Evolutionary conservation across 768 basidiomycete species (phyloP), one percentile per base, ranked within the genome.

Genomic region (Trichaptum fuscoviolaceum): DNA sequence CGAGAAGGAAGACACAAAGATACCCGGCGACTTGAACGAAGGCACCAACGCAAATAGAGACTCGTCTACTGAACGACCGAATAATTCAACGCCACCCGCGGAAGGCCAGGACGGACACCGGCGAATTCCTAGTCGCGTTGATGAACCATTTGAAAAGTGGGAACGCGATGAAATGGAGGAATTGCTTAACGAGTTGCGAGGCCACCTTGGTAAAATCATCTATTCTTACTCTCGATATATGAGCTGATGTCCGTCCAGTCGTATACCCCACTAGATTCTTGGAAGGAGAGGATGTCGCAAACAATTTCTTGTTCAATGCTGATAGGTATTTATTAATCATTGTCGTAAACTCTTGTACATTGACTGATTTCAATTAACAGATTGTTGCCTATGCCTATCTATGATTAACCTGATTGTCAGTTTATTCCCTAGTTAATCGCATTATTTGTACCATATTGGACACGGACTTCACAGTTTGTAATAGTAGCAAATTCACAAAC

Each of bases 301-400:
- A 96, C 70, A 98, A 99, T 75, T 96, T 97, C 80, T 78, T 97
- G 67, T 96, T 96, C 78, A 93, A 92, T 72, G 86, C 93, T 30
- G 95, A 96, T 73, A 83, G 84, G 91, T 89, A 69, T 67, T 83
- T 74, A 12, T 57, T 15, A 17, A 34, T 10, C 30, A 10, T 17
- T 35, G 17, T 34, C 10, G 10, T 12, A 59, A 8, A 57, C 35
- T 58, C 36, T 36, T 18, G 18, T 35, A 61, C 23, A 57, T 30
- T 58, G 52, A 17, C 30, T 23, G 57, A 26, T 25, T 7, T 65
- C 18, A 59, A 18, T n/a, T 35, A 64, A 23, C 66, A 89, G 91
- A 71, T 69, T 93, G 64, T 70, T 92, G 70, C 92, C 92, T 0
- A 75, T 93, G 35, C 90, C 86, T 1, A 92, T 93, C 67, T 93